Evolutionary conservation across 768 basidiomycete species (phyloP), one percentile per base, ranked within the genome.

Genomic region (Rhizopogon roseolus): DNA sequence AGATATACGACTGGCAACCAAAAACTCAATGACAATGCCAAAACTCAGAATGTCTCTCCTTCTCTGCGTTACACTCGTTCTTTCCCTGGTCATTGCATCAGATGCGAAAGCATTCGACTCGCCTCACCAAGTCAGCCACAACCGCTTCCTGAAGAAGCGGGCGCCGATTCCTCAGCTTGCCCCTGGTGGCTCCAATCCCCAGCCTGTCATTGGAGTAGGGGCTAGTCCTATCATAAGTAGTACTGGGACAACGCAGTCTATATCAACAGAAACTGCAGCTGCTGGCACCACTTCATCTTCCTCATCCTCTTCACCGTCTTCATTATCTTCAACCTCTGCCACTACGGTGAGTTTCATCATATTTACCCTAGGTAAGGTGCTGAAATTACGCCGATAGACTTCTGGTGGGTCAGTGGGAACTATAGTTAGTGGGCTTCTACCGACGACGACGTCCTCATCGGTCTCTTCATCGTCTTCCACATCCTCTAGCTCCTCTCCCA

Each of bases 81-180:
- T 86, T 66, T 71, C 76, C 54, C 62, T 81, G 62, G 65, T 67
- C 50, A 62, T 76, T 59, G 67, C 76, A 57, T 71, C 76, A 42
- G 73, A 80, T 53, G 80, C 80, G 63, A 70, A 77, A 53, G 65
- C 73, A 55, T 69, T 72, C 57, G 70, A 68, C 29, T 66, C 56
- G 6, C 69, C 69, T 36, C 82, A 79, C 68, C 84, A 87, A 69
- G 73, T 61, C 49, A 72, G 72, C 62, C 70, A 83, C 62, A 81
- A 82, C 62, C 85, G 88, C 62, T 70, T 91, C 66, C 65, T 90
- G 60, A 87, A 77, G 72, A 89, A 86, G 66, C 85, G 88, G 37
- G 64, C 72, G 4, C 73, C 78, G 1, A 41, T 54, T 65, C 52
- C 63, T 14, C 55, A 54, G 54, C 2, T 50, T 27, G 22, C 22